Conservation (phyloP, 805 yeast species). For the Hanseniaspora pseudoguilliermondii region DNA sequence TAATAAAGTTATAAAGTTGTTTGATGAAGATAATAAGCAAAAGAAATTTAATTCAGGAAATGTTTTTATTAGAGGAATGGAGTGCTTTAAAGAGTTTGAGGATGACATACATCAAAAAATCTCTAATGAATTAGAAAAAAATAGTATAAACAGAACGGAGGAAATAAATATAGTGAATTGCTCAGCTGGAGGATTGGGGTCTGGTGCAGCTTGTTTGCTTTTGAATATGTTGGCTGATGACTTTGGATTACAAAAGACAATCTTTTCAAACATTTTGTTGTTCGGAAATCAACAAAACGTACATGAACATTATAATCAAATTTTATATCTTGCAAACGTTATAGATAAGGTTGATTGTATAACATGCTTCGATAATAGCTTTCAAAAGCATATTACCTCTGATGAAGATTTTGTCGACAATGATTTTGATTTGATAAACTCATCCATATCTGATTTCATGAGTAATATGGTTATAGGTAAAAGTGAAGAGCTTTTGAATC, state of each 20-base stretch:
- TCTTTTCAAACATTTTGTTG: conserved; percentile 2
- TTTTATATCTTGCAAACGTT: conserved; percentile 67
- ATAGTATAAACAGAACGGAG: conserved; percentile 61
- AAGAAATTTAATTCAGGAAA: conserved; percentile 89
- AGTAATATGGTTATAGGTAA: neutral
- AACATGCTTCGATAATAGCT: conserved; percentile 10
- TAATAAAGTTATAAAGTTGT: neutral
- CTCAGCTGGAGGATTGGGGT: conserved; percentile 97
- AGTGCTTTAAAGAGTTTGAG: conserved; percentile 51
- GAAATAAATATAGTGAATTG: conserved; percentile 88
- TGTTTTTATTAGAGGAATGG: conserved; percentile 87
- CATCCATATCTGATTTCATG: neutral
- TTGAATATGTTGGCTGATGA: conserved; percentile 70
- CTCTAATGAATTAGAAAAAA: conserved; percentile 75
- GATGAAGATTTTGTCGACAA: neutral
- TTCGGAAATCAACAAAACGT: conserved; percentile 61
- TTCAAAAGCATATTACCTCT: neutral
- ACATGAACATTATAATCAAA: conserved; percentile 89
- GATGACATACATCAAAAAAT: conserved; percentile 73
- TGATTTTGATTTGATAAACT: conserved; percentile 1
- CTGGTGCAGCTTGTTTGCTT: conserved; percentile 80
- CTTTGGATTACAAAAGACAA: conserved; percentile 21
- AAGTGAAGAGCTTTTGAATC: conserved; percentile 2
- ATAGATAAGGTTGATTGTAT: conserved; percentile 35
- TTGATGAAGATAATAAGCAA: neutral